Conservation (phyloP, 352 stramenopile genomes). For the Aphanomyces stellatus region DNA sequence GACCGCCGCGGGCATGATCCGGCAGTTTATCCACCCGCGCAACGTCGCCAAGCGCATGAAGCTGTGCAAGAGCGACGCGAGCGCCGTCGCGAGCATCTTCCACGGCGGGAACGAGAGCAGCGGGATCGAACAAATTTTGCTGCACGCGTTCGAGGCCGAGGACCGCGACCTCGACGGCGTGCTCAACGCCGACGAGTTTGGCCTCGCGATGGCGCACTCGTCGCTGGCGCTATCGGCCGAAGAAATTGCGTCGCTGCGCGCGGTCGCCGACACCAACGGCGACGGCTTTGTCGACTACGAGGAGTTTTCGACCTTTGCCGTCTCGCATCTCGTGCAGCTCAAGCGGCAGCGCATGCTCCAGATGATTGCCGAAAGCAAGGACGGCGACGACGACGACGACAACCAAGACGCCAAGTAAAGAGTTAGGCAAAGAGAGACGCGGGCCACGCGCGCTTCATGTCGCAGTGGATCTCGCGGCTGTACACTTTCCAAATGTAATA, state of each 20-base stretch:
- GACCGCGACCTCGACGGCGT: constrained; percentile 61
- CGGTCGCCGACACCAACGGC: constrained; percentile 67
- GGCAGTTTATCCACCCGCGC: constrained; percentile 13
- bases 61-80: constrained; percentile 27
- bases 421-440: neutral
- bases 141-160: constrained; percentile 33
- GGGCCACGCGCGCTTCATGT: neutral
- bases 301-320: constrained; percentile 54
- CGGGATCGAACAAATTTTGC: constrained; percentile 34
- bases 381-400: constrained; percentile 10
- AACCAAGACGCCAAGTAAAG: constrained; percentile 1
- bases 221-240: constrained; percentile 38
- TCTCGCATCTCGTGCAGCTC: constrained; percentile 26
- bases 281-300: constrained; percentile 81
- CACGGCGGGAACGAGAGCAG: constrained; percentile 42
- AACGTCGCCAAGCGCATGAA: constrained; percentile 8
- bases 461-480: neutral
- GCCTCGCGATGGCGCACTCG: constrained; percentile 48
- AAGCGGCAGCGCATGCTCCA: constrained; percentile 7
- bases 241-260: constrained; percentile 53
- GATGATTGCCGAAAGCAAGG: constrained; percentile 2
- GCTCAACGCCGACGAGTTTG: constrained; percentile 31
- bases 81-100: constrained; percentile 21
- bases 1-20: constrained; percentile 6
- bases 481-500: constrained; percentile 77